Conservation (phyloP, 192 early-diverging fungal species). For the Powellomyces hirtus region DNA sequence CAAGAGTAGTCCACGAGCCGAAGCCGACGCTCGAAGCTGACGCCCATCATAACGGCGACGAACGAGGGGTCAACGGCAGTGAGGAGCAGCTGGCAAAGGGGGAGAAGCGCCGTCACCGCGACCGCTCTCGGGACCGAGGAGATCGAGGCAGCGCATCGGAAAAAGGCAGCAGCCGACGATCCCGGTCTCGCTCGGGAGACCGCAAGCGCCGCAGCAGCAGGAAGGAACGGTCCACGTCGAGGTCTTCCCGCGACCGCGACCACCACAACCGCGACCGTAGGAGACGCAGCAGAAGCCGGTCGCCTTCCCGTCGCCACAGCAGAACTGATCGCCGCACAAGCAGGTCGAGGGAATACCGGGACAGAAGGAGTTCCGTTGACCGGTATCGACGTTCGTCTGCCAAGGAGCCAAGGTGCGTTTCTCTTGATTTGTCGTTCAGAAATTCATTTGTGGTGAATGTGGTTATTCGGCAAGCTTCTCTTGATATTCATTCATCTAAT, state of each 20-base stretch:
- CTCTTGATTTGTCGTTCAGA: no score
- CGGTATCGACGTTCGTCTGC: neutral
- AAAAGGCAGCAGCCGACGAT: slow-evolving; percentile 1
- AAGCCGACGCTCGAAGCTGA: no score
- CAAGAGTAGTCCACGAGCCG: no score
- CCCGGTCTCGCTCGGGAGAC: slow-evolving; percentile 16
- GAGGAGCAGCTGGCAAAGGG: slow-evolving; percentile 3
- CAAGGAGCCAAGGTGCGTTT: no score
- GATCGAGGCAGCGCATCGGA: neutral
- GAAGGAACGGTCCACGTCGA: neutral
- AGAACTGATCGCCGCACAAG: slow-evolving; percentile 26
- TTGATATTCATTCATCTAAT: no score
- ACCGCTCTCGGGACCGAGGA: neutral
- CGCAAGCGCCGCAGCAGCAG: slow-evolving; percentile 26
- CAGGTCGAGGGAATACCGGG: slow-evolving; percentile 9
- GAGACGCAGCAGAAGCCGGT: slow-evolving; percentile 9
- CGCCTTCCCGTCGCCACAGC: slow-evolving; percentile 14
- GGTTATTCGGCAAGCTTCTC: no score
- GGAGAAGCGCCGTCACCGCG: slow-evolving; percentile 17
- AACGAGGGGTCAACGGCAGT: neutral
- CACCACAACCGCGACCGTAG: slow-evolving; percentile 26
- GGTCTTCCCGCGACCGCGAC: slow-evolving; percentile 12
- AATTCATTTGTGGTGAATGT: no score
- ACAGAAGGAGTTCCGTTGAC: neutral
- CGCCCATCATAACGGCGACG: neutral